These are phyloP conservation scores for Leishmania lainsoni DNA, from an alignment of 208 protist species.

Conservation along the genomic window DNA sequence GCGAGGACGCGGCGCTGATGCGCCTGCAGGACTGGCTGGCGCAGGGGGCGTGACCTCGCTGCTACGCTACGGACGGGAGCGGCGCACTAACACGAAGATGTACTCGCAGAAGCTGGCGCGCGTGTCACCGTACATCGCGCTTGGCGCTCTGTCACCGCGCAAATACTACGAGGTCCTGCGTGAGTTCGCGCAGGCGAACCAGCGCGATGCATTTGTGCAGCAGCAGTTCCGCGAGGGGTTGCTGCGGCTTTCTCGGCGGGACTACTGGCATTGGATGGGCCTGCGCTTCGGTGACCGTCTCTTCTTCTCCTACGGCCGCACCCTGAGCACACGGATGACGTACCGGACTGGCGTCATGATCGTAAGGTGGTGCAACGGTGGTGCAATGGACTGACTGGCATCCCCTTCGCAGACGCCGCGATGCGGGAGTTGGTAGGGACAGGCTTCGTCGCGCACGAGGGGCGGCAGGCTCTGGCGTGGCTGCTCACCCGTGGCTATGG, in stretches of 20 bases:
- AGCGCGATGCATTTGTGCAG: conserved; percentile 77
- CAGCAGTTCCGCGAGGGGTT: conserved; percentile 82
- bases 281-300: conserved; percentile 80
- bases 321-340: conserved; percentile 75
- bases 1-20: conserved; percentile 64
- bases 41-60: conserved; percentile 70
- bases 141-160: conserved; percentile 79
- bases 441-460: conserved; percentile 76
- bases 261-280: conserved; percentile 92
- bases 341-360: conserved; percentile 79
- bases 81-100: conserved; percentile 82
- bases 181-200: conserved; percentile 43
- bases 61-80: conserved; percentile 68
- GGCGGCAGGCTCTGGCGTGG: conserved; percentile 85
- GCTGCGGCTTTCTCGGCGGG: conserved; percentile 77
- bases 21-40: conserved; percentile 73
- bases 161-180: conserved; percentile 81
- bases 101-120: conserved; percentile 80
- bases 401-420: conserved; percentile 88
- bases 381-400: conserved; percentile 83
- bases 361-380: conserved; percentile 83
- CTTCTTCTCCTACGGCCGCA: conserved; percentile 85
- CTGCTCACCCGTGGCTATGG: conserved; percentile 80
- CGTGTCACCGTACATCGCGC: conserved; percentile 78
- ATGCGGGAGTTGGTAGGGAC: conserved; percentile 85